Conservation (phyloP, 495 filamentous ascomycete genomes). For the Aspergillus asperescens region DNA sequence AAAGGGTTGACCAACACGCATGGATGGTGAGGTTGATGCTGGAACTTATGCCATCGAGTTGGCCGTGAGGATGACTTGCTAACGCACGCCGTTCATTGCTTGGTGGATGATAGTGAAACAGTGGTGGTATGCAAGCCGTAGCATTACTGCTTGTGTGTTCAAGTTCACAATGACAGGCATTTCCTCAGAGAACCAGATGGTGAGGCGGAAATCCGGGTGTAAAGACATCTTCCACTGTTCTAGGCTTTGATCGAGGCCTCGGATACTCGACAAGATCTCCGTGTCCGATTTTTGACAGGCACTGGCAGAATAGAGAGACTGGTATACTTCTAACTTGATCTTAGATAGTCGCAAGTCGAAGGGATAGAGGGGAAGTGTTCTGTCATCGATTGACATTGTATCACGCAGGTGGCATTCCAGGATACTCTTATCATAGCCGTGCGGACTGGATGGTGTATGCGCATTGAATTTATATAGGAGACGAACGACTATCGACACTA, state of each 20-base stretch:
- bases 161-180: conserved; percentile 1
- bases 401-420: conserved; percentile 24
- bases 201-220: conserved; percentile 10
- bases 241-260: conserved; percentile 34
- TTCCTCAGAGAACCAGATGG: conserved; percentile 7
- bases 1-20: conserved; percentile 18
- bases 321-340: conserved; percentile 33
- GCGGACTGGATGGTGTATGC: conserved; percentile 6
- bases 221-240: conserved; percentile 33
- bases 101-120: conserved; percentile 35
- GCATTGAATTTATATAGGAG: conserved; percentile 16
- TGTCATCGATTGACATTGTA: conserved; percentile 11
- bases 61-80: conserved; percentile 5
- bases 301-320: conserved; percentile 28
- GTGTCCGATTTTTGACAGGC: conserved; percentile 29
- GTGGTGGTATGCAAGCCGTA: conserved; percentile 37
- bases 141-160: conserved; percentile 25
- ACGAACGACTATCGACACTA: conserved; percentile 16
- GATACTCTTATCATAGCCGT: not conserved
- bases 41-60: conserved; percentile 11
- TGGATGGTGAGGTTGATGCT: conserved; percentile 12
- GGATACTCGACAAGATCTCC: conserved; percentile 31
- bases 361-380: conserved; percentile 25
- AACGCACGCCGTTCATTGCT: conserved; percentile 29
- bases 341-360: conserved; percentile 31